Evolutionary conservation across 2,329 filamentous ascomycete species (phyloP), one percentile per base, ranked within the genome.

Genomic region (Dissoconium aciculare): DNA sequence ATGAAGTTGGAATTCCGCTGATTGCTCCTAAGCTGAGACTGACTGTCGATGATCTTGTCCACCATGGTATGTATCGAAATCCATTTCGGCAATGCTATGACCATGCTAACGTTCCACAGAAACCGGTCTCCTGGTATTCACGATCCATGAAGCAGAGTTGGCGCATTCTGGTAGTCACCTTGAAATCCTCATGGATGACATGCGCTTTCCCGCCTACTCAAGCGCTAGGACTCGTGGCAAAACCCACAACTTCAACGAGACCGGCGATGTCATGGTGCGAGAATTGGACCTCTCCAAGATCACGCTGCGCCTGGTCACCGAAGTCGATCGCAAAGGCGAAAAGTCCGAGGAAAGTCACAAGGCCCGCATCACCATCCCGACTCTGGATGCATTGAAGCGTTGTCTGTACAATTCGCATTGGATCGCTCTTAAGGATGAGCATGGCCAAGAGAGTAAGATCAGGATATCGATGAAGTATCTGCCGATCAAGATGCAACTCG

Each of bases 281-380:
- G 89, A 98, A 55, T 67, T 98, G n/a, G 91, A 98, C 41, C 85
- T 94, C 46, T 98, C 89, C 3, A 80, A 78, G 42, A 73, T 98
- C 35, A 95, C 85, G 0, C 67, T 98, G 41, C 80, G 84, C 34
- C 67, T 94, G 28, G 74, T 83, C 26, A 79, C 87, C 48, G 83
- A 84, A 52, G 66, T 72, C 11, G 78, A 92, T 42, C 72, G 71
- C 46, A 74, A 76, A 39, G 73, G 74, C 13, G 71, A 78, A 28
- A 74, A 67, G 24, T 59, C 69, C 11, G 71, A 78, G 31, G 77
- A 92, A 26, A 65, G 82, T 40, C 74, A 79, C 16, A 66, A 94
- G 43, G 82, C 84, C 9, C 84, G 80, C 42, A 61, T 98, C 38
- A 74, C 75, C 24, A 89, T 87, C 19, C 78, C 81, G 41, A 95